Conservation (phyloP, 345 rosid species). For the Sisymbrium altissimum region DNA sequence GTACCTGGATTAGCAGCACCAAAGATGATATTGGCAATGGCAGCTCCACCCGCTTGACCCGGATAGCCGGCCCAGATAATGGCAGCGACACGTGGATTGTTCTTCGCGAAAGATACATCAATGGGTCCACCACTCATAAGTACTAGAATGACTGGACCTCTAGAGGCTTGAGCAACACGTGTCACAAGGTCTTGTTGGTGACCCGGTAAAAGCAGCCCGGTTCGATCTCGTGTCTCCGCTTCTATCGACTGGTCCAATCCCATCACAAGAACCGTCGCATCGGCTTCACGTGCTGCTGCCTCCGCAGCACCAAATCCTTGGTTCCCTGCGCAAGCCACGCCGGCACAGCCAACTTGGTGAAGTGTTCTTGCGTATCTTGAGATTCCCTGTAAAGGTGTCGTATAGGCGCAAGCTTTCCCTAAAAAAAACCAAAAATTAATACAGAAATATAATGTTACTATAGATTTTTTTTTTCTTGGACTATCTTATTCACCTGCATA, state of each 20-base stretch:
- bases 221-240: slow-evolving; percentile 68
- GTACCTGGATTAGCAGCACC: slow-evolving; percentile 81
- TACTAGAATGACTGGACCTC: slow-evolving; percentile 66
- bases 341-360: slow-evolving; percentile 60
- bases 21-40: slow-evolving; percentile 72
- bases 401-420: slow-evolving; percentile 73
- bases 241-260: slow-evolving; percentile 91
- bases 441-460: background rate
- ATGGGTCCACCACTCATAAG: slow-evolving; percentile 85
- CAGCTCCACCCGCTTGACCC: slow-evolving; percentile 92
- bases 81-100: slow-evolving; percentile 66
- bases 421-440: background rate
- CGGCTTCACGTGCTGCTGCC: slow-evolving; percentile 58
- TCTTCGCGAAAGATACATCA: slow-evolving; percentile 79
- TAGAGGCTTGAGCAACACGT: slow-evolving; percentile 64
- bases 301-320: slow-evolving; percentile 50
- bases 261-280: slow-evolving; percentile 78
- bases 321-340: slow-evolving; percentile 50
- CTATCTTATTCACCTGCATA: slow-evolving; percentile 61
- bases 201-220: slow-evolving; percentile 66
- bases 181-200: slow-evolving; percentile 73
- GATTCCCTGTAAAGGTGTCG: slow-evolving; percentile 73
- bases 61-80: slow-evolving; percentile 99
- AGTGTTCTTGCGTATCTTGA: slow-evolving; percentile 53
- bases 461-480: background rate